phyloP scores from a whole-genome alignment of 306 rosid genomes.

The Abrus pulchellus region DNA sequence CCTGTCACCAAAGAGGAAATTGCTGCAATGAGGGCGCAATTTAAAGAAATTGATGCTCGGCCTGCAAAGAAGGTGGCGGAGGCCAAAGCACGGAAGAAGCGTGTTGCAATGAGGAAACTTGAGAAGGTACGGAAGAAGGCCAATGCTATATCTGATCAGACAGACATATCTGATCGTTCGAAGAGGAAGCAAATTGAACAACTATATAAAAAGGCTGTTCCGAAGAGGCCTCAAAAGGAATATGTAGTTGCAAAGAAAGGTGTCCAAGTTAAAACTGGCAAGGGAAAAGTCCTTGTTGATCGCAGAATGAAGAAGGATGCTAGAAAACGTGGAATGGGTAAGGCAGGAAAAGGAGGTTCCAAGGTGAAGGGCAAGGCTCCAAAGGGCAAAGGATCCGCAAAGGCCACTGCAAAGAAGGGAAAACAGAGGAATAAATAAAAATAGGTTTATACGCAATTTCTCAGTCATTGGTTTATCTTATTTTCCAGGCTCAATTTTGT shows the following conservation, averaged over 20 bases:
- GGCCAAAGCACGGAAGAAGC: conserved; percentile 87
- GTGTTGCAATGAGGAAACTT: conserved; percentile 79
- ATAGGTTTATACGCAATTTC: conserved; percentile 39
- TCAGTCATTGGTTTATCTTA: neutral
- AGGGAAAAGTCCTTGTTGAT: conserved; percentile 85
- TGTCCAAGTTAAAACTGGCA: conserved; percentile 80
- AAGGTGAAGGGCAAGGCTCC: conserved; percentile 58
- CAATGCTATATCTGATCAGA: conserved; percentile 85
- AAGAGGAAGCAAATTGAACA: conserved; percentile 89
- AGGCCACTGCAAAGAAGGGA: conserved; percentile 60
- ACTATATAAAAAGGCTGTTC: conserved; percentile 75
- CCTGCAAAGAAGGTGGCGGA: conserved; percentile 79
- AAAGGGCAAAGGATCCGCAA: conserved; percentile 68
- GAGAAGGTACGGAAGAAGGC: conserved; percentile 98
- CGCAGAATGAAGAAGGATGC: conserved; percentile 88
- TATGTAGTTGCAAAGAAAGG: conserved; percentile 98
- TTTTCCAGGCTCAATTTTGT: conserved; percentile 37
- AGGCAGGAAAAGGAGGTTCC: conserved; percentile 59
- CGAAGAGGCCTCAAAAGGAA: conserved; percentile 83
- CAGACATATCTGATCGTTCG: conserved; percentile 85
- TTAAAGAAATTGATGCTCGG: conserved; percentile 87
- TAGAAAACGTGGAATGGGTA: conserved; percentile 61
- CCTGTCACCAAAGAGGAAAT: conserved; percentile 89
- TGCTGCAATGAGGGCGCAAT: conserved; percentile 87
- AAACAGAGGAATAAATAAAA: conserved; percentile 55